Evolutionary conservation across 2,329 filamentous ascomycete species (phyloP), one percentile per base, ranked within the genome.

Genomic region (Chaetomium globosum): DNA sequence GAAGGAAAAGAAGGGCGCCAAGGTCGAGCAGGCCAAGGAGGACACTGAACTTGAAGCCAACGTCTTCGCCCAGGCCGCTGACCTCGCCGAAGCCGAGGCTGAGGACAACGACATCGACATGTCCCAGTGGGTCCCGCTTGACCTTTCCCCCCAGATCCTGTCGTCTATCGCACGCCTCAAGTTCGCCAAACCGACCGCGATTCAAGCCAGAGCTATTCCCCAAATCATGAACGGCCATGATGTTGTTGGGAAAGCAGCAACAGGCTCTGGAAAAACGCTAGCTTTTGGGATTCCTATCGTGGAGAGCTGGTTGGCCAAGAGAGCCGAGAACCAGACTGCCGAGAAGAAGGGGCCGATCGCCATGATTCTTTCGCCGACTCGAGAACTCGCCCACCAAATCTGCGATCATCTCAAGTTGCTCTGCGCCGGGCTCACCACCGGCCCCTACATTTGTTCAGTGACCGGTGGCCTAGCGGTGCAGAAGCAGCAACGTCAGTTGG

Each of bases 251-350:
- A 99, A 99, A 79, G 95, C 95, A 1, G 90, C 94, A 12, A 99
- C 95, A 0, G 95, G 95, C 70, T 98, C 95, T 16, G 95, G 95
- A 71, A 99, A 99, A 79, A 99, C 95, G 0, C 81, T 99, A 53
- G 94, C 95, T 0, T 99, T 97, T 76, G 92, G 90, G 1, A 93
- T 99, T 68, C 95, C 95, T 0, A 95, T 99, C 63, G 81, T 98
- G 10, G 93, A 99, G 76, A 83, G 85, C 63, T 97, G 89, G 82
- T 78, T 99, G 12, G 73, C 78, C 26, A 59, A 58, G 26, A 23
- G 26, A n/a, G 51, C 65, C 39, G 39, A 28, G 57, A 77, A 80
- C 28, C 77, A 80, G 31, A 72, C 76, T 21, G 72, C 74, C 7
- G 69, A 73, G 28, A 72, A 75, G 2, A 79, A 81, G 65, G 77